These are phyloP conservation scores for Diaporthe nobilis DNA, from an alignment of 2,329 filamentous ascomycete genomes.

Conservation along the genomic window DNA sequence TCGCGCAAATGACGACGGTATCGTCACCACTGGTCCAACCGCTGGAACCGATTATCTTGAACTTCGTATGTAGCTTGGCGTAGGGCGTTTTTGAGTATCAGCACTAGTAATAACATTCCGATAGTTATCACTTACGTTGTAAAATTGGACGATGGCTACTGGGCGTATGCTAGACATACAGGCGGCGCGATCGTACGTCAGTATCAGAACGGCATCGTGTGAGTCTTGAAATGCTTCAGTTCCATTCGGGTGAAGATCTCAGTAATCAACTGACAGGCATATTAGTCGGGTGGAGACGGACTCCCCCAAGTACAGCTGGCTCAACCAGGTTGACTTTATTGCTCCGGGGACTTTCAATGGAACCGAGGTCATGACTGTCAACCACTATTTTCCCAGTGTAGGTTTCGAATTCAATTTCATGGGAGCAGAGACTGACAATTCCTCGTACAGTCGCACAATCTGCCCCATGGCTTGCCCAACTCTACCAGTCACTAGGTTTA, in stretches of 20 bases:
- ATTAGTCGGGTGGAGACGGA: background rate
- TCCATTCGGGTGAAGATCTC: background rate
- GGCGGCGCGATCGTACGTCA: background rate
- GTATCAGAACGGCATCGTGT: background rate
- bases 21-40: background rate
- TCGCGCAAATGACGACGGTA: background rate
- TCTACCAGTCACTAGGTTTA: background rate
- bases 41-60: background rate
- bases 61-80: background rate
- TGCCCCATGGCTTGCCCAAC: background rate
- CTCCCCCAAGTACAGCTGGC: conserved; percentile 8
- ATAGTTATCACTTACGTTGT: background rate
- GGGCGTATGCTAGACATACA: background rate
- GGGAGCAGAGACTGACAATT: background rate
- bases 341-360: background rate
- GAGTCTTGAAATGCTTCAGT: background rate
- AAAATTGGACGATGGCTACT: background rate
- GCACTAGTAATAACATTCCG: background rate
- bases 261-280: background rate
- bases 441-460: background rate
- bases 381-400: background rate
- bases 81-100: fast-evolving
- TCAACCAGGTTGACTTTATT: background rate
- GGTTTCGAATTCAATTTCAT: background rate
- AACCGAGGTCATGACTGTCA: conserved; percentile 5